These are phyloP conservation scores for Saccharomyces hybrid DNA, from an alignment of 1,139 yeast genomes.

Conservation along the genomic window DNA sequence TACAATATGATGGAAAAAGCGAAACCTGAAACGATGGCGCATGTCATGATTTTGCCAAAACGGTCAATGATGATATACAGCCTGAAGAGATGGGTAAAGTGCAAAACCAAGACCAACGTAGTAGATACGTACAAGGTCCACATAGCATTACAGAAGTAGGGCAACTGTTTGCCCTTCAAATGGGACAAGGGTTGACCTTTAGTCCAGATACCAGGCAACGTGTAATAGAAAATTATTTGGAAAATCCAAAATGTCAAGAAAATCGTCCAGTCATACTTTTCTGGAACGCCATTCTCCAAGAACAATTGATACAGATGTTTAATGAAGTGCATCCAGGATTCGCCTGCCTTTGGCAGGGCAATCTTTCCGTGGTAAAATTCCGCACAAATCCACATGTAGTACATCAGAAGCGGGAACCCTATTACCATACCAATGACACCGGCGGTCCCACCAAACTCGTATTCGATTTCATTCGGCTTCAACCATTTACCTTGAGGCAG, in stretches of 20 bases:
- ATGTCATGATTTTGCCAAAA: conserved; percentile 89
- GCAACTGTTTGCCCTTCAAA: conserved; percentile 68
- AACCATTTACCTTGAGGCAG: conserved; percentile 35
- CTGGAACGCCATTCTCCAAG: conserved; percentile 60
- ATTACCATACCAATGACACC: conserved; percentile 92
- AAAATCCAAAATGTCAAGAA: conserved; percentile 63
- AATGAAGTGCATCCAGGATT: conserved; percentile 52
- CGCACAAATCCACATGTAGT: conserved; percentile 93
- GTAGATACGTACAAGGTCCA: conserved; percentile 71
- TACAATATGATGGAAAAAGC: conserved; percentile 56
- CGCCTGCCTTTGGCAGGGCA: conserved; percentile 59
- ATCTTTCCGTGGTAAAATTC: conserved; percentile 66
- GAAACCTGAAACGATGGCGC: conserved; percentile 75
- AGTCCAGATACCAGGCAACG: conserved; percentile 93
- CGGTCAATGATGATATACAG: conserved; percentile 67
- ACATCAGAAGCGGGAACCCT: conserved; percentile 90
- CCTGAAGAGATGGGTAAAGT: conserved; percentile 65
- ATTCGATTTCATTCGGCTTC: conserved; percentile 44
- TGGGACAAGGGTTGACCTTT: conserved; percentile 90
- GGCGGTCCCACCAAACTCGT: conserved; percentile 88
- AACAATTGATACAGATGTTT: conserved; percentile 37
- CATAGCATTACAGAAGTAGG: conserved; percentile 90
- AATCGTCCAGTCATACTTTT: conserved; percentile 55
- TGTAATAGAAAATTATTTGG: conserved; percentile 70
- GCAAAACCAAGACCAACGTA: conserved; percentile 51